A percentile compares a stretch with the other conserved stretches of the same genome.
phyloP scores from a whole-genome alignment of 1,284 basidiomycete species.

The Cronartium ribicola region DNA sequence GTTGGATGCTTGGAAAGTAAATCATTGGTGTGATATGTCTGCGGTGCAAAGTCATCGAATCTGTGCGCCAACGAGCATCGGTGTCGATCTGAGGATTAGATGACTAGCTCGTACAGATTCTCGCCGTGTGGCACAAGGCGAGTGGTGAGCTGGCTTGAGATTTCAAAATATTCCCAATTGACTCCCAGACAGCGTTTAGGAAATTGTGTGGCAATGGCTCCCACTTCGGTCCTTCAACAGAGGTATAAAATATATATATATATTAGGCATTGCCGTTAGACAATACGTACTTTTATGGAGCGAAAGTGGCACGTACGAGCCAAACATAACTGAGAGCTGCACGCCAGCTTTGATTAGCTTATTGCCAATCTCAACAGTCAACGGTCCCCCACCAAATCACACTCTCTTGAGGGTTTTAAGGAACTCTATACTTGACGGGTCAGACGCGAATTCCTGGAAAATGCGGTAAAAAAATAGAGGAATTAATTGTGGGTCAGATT shows the following conservation, averaged over 20 bases:
- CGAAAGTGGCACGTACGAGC: not conserved
- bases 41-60: not conserved
- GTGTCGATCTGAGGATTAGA: not conserved
- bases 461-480: not conserved
- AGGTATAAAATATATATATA: not conserved
- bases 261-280: not conserved
- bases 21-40: conserved; percentile 6
- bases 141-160: not conserved
- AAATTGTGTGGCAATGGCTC: conserved; percentile 3
- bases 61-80: not conserved
- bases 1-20: conserved; percentile 6
- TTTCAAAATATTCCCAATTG: conserved; percentile 7
- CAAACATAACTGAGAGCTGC: not conserved
- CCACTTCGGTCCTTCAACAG: conserved; percentile 9
- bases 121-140: not conserved
- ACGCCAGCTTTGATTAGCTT: not conserved
- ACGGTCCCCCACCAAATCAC: not conserved
- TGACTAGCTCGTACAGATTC: not conserved
- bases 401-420: not conserved
- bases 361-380: not conserved
- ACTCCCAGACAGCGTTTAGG: not conserved
- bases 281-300: not conserved
- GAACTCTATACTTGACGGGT: not conserved
- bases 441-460: not conserved
- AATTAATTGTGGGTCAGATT: not conserved